Percentiles rank a stretch among this genome's conserved stretches.
These are phyloP conservation scores for Ochetophila trinervis DNA, from an alignment of 306 rosid species.

Conservation along the genomic window DNA sequence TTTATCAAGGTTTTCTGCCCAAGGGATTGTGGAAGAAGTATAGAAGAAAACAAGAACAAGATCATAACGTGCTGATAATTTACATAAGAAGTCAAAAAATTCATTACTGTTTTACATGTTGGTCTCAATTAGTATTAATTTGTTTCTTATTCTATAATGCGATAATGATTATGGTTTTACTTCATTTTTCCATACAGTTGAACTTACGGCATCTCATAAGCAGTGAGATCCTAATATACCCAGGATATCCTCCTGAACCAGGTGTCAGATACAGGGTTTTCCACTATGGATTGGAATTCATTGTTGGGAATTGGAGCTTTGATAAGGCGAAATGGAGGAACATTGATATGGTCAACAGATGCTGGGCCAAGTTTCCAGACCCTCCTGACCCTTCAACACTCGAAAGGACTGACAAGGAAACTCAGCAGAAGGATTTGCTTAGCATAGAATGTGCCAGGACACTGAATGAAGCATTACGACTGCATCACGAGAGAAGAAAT, in stretches of 20 bases:
- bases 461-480: slow-evolving; percentile 67
- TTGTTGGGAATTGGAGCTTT: slow-evolving; percentile 94
- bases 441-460: slow-evolving; percentile 81
- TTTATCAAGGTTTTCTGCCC: neutral
- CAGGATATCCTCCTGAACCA: slow-evolving; percentile 71
- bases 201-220: slow-evolving; percentile 61
- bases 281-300: slow-evolving; percentile 83
- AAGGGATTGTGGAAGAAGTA: neutral
- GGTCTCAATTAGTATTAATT: neutral
- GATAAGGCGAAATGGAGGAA: slow-evolving; percentile 88
- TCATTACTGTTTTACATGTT: neutral
- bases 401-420: slow-evolving; percentile 29
- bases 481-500: slow-evolving; percentile 62
- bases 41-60: neutral
- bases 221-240: slow-evolving; percentile 71
- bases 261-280: slow-evolving; percentile 85
- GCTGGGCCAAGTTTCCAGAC: slow-evolving; percentile 83
- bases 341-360: slow-evolving; percentile 63
- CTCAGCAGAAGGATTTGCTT: slow-evolving; percentile 58
- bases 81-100: neutral
- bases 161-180: slow-evolving; percentile 6
- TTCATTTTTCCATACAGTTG: slow-evolving; percentile 52
- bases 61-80: neutral
- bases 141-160: too few relatives aligned
- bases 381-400: slow-evolving; percentile 71